Conservation (phyloP, 768 basidiomycete species). For the Lactarius sanguifluus region DNA sequence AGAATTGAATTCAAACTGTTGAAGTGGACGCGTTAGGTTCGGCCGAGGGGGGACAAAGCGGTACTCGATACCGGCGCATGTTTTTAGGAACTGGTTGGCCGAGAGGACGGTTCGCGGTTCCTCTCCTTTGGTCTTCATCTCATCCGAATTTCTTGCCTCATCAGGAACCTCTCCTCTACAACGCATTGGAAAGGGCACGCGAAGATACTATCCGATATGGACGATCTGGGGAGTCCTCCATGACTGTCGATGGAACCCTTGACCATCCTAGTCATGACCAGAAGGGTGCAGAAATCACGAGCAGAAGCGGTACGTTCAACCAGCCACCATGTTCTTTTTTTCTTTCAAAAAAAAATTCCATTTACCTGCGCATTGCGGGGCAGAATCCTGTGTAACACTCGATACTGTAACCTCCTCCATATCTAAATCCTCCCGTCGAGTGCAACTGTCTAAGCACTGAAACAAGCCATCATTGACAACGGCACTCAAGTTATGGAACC, state of each 20-base stretch:
- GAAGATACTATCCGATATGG: conserved; percentile 40
- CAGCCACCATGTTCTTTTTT: conserved; percentile 52
- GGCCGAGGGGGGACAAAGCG: conserved; percentile 52
- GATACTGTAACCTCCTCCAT: no score
- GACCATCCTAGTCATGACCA: conserved; percentile 27
- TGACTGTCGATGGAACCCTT: conserved; percentile 43
- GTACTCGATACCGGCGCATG: conserved; percentile 63
- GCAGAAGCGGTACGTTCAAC: conserved; percentile 41
- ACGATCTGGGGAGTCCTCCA: conserved; percentile 38
- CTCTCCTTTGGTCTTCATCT: background rate
- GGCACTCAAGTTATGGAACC: conserved; percentile 66
- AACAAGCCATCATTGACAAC: conserved; percentile 37
- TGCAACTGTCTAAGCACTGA: no score
- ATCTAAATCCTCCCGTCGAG: no score
- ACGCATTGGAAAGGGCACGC: conserved; percentile 49
- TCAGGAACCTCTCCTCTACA: conserved; percentile 64
- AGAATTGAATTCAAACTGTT: conserved; percentile 49
- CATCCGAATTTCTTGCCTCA: conserved; percentile 4
- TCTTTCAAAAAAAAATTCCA: no score
- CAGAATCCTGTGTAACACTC: no score
- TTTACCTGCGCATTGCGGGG: no score
- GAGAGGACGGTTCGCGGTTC: conserved; percentile 61
- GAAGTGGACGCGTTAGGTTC: conserved; percentile 65
- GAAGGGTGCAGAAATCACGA: conserved; percentile 12
- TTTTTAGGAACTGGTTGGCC: conserved; percentile 77